Conservation (phyloP, 1,284 basidiomycete genomes). For the Ganoderma sinense region DNA sequence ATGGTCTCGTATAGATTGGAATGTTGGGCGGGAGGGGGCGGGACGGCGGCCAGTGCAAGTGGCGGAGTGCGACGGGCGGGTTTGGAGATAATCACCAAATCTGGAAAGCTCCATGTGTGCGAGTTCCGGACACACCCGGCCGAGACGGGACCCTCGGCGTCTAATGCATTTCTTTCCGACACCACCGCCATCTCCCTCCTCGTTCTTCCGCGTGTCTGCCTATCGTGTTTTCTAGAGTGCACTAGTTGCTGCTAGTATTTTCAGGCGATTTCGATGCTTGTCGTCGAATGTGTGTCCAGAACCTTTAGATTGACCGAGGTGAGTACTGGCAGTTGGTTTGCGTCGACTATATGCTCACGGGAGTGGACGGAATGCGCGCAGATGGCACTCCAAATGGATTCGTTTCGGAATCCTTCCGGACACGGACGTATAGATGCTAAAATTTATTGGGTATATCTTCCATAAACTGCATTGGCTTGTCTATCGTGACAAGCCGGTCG, state of each 20-base stretch:
- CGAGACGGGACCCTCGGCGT: neutral
- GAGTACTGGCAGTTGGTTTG: neutral
- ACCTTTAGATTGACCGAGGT: neutral
- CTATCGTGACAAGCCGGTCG: slow-evolving; percentile 7
- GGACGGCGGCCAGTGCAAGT: neutral
- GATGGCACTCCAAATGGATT: neutral
- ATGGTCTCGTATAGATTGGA: neutral
- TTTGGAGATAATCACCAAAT: neutral
- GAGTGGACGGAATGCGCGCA: neutral
- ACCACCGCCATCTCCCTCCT: neutral
- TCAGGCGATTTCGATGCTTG: neutral
- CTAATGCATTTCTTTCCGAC: neutral
- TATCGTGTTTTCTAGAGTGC: neutral
- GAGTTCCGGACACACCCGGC: neutral
- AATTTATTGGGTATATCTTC: neutral
- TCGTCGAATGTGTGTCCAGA: neutral
- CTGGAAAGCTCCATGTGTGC: neutral
- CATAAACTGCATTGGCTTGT: neutral
- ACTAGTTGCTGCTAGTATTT: neutral
- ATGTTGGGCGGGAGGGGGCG: neutral
- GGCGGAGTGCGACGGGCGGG: neutral
- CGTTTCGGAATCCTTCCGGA: neutral
- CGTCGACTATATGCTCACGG: neutral
- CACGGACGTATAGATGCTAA: neutral
- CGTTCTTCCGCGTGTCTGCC: neutral